Evolutionary conservation across 73 alveolate genomes (phyloP).

Genomic region (Effrenium voratum): DNA sequence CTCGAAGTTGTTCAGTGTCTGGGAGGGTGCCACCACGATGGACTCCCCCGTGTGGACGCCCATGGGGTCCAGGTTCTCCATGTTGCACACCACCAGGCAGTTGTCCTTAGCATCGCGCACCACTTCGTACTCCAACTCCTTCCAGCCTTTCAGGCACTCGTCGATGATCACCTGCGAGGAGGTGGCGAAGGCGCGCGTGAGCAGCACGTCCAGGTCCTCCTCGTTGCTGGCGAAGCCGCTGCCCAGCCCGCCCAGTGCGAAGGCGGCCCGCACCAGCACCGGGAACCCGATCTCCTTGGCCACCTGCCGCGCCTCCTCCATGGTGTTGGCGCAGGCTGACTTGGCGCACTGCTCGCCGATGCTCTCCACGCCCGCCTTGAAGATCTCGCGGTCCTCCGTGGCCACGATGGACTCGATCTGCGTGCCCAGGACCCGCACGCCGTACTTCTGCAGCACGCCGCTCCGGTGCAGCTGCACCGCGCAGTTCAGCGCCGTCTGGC

Average conservation of each 20-base stretch:
- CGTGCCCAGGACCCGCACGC: conserved; percentile 86
- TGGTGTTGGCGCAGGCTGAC: background rate
- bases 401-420: conserved; percentile 86
- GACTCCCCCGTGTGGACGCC: conserved; percentile 94
- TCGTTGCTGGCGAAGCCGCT: conserved; percentile 92
- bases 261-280: conserved; percentile 94
- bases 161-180: conserved; percentile 86
- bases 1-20: conserved; percentile 91
- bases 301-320: background rate
- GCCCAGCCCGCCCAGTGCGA: conserved; percentile 92
- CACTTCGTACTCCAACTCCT: conserved; percentile 94
- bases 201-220: conserved; percentile 47
- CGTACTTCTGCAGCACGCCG: conserved; percentile 54
- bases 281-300: conserved; percentile 67
- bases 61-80: conserved; percentile 94
- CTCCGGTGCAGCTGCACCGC: conserved; percentile 53
- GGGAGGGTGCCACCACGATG: conserved; percentile 94
- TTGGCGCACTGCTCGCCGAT: no score
- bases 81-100: conserved; percentile 94
- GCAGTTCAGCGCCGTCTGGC: conserved; percentile 94
- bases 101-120: conserved; percentile 94
- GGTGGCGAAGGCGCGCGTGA: conserved; percentile 46
- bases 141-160: conserved; percentile 94
- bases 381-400: conserved; percentile 92
- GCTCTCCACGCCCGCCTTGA: conserved; percentile 54